phyloP scores from a whole-genome alignment of 805 yeast genomes.

The Vanderwaltozyma yarrowii region DNA sequence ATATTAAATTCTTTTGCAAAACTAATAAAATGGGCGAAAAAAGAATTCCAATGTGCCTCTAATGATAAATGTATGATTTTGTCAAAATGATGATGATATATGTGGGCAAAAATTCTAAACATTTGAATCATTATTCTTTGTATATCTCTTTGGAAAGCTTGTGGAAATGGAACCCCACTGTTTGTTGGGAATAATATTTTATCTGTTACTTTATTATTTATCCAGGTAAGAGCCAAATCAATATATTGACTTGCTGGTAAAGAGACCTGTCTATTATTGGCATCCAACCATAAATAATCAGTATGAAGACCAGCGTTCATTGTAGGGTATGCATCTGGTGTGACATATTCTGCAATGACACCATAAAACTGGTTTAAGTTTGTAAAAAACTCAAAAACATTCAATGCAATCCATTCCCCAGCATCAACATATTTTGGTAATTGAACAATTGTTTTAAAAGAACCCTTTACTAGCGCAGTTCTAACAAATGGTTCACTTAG shows the following conservation, averaged over 20 bases:
- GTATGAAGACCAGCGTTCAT: constrained; percentile 95
- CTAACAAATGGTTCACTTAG: constrained; percentile 88
- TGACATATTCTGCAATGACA: constrained; percentile 81
- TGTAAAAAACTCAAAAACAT: constrained; percentile 79
- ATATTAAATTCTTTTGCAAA: constrained; percentile 77
- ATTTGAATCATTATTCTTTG: constrained; percentile 84
- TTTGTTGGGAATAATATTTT: constrained; percentile 87
- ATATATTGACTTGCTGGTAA: constrained; percentile 91
- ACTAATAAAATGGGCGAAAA: constrained; percentile 88
- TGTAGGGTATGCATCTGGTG: constrained; percentile 80
- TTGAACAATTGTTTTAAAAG: constrained; percentile 91
- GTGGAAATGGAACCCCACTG: constrained; percentile 81
- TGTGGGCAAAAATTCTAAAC: constrained; percentile 92
- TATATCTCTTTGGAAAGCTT: constrained; percentile 68
- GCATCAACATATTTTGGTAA: constrained; percentile 89
- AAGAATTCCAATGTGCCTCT: constrained; percentile 97
- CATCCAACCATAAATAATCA: constrained; percentile 85
- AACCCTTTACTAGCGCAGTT: constrained; percentile 91
- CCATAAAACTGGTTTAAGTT: constrained; percentile 83
- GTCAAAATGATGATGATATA: constrained; percentile 91
- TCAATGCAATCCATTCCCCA: constrained; percentile 93
- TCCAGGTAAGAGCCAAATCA: constrained; percentile 87
- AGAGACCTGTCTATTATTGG: constrained; percentile 67
- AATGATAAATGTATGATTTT: constrained; percentile 81
- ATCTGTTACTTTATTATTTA: constrained; percentile 77